These are phyloP conservation scores for Solanum virginianum DNA, from an alignment of 257 asterid species.

Conservation along the genomic window DNA sequence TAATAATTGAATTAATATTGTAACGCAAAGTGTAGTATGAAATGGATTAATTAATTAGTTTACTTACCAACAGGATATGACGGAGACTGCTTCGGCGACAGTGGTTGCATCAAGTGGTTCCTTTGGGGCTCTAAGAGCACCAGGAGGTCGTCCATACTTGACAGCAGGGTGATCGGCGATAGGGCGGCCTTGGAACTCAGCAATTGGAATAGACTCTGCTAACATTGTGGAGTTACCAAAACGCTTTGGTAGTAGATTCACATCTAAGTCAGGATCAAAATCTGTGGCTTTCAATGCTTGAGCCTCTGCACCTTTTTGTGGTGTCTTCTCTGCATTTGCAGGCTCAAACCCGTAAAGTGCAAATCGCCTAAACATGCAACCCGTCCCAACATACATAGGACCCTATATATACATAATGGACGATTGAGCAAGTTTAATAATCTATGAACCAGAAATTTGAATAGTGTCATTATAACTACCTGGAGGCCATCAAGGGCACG, in stretches of 20 bases:
- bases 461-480: background rate
- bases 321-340: background rate
- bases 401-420: slow-evolving; percentile 8
- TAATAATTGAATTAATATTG: background rate
- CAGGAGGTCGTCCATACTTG: slow-evolving; percentile 33
- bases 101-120: slow-evolving; percentile 35
- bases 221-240: slow-evolving; percentile 30
- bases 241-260: slow-evolving; percentile 24
- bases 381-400: slow-evolving; percentile 33
- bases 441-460: background rate
- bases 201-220: slow-evolving; percentile 28
- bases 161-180: slow-evolving; percentile 45
- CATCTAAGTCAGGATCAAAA: slow-evolving; percentile 23
- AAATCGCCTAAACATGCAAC: slow-evolving; percentile 25
- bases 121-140: slow-evolving; percentile 18
- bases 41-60: background rate
- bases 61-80: slow-evolving; percentile 32
- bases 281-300: slow-evolving; percentile 15
- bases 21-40: background rate
- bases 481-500: slow-evolving; percentile 36
- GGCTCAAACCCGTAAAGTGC: slow-evolving; percentile 36
- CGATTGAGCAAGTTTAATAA: background rate
- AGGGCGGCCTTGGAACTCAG: slow-evolving; percentile 38
- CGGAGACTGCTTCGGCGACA: slow-evolving; percentile 31
- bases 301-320: slow-evolving; percentile 8